Conservation (phyloP, 2,329 filamentous ascomycete genomes). For the Colletotrichum phormii region DNA sequence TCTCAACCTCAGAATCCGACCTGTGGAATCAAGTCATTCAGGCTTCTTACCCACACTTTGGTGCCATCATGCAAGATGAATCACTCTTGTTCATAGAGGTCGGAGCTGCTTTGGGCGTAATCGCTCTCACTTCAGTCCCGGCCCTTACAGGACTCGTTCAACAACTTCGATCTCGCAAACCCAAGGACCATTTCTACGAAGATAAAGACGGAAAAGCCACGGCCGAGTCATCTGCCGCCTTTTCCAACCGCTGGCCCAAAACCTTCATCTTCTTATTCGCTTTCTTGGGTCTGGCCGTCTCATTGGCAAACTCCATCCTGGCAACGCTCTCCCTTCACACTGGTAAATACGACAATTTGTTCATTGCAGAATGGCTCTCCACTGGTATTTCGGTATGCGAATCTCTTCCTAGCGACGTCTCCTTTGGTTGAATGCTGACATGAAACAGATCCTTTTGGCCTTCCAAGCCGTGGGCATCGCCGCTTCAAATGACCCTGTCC, state of each 20-base stretch:
- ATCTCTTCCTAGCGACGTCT: constrained; percentile 23
- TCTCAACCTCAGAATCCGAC: background rate
- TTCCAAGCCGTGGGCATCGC: constrained; percentile 63
- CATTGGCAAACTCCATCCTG: constrained; percentile 67
- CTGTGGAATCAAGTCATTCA: background rate
- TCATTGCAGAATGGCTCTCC: constrained; percentile 70
- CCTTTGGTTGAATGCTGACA: constrained; percentile 4
- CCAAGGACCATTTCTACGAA: constrained; percentile 65
- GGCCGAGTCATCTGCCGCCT: constrained; percentile 70
- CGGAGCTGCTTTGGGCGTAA: constrained; percentile 47
- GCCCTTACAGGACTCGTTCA: constrained; percentile 47
- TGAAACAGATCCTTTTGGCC: constrained; percentile 51
- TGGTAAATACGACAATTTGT: constrained; percentile 48
- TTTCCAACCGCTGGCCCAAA: constrained; percentile 71
- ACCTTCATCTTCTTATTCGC: constrained; percentile 65
- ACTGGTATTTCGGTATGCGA: constrained; percentile 72
- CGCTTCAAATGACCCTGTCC: constrained; percentile 61
- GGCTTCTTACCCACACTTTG: background rate
- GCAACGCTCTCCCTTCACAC: constrained; percentile 50
- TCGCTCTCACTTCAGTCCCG: constrained; percentile 51
- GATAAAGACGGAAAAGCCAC: constrained; percentile 78
- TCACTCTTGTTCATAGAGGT: constrained; percentile 29
- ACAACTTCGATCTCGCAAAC: constrained; percentile 49
- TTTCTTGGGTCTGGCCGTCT: constrained; percentile 63
- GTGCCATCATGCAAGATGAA: constrained; percentile 34